Evolutionary conservation across 306 rosid species (phyloP).

Genomic region (Chamaecrista fasciculata): DNA sequence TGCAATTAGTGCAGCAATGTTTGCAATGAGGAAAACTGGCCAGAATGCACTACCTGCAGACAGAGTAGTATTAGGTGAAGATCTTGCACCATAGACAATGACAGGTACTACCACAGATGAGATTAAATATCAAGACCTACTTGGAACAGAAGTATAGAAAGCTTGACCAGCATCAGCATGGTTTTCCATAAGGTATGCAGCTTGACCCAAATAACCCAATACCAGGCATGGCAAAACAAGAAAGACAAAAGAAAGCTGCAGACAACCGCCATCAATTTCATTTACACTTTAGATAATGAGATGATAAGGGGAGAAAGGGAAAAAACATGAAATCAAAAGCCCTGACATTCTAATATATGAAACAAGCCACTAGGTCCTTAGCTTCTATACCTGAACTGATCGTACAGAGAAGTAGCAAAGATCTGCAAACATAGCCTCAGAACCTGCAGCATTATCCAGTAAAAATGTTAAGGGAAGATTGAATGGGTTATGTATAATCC

Average conservation of each 20-base stretch:
- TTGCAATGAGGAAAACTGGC: constrained; percentile 78
- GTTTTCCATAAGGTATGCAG: constrained; percentile 86
- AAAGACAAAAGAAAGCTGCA: constrained; percentile 90
- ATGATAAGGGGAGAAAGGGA: constrained; percentile 10
- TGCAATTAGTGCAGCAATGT: constrained; percentile 86
- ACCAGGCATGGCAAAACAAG: constrained; percentile 92
- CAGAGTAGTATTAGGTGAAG: constrained; percentile 26
- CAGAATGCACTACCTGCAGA: constrained; percentile 76
- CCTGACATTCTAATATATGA: background rate
- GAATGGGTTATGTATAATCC: constrained; percentile 8
- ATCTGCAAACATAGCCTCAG: constrained; percentile 99
- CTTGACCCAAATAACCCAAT: constrained; percentile 99
- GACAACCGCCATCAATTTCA: constrained; percentile 35
- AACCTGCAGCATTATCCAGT: constrained; percentile 59
- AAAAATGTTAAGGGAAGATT: constrained; percentile 16
- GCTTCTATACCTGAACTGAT: constrained; percentile 81
- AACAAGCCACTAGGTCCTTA: constrained; percentile 12
- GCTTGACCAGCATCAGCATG: constrained; percentile 54
- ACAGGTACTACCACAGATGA: background rate
- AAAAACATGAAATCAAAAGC: constrained; percentile 17
- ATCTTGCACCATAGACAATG: constrained; percentile 16
- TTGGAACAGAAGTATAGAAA: constrained; percentile 82
- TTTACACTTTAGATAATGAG: constrained; percentile 8
- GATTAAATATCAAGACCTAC: constrained; percentile 43
- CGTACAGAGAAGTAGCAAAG: constrained; percentile 94